Percentiles rank a stretch among this genome's conserved stretches.
These are phyloP conservation scores for Phytomonas francai DNA, from an alignment of 208 protist genomes.

Conservation along the genomic window DNA sequence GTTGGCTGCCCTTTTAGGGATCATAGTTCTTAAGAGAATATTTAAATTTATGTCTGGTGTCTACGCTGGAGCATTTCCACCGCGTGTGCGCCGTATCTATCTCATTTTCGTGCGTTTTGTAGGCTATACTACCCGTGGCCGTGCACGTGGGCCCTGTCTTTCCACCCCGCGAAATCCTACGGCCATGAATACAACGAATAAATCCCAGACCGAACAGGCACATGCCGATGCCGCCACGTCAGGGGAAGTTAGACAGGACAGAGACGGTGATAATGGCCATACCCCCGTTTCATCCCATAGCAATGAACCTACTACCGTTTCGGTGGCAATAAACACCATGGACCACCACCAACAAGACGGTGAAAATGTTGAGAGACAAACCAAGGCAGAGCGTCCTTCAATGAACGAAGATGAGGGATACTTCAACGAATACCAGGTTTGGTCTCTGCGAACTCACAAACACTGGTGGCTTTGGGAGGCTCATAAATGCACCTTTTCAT, in stretches of 20 bases:
- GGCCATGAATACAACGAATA: too few relatives aligned
- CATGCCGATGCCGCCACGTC: too few relatives aligned
- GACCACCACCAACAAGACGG: too few relatives aligned
- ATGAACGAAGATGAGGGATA: conserved; percentile 29
- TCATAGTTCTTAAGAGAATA: conserved; percentile 20
- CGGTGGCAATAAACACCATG: too few relatives aligned
- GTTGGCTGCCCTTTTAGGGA: conserved; percentile 20
- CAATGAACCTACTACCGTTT: too few relatives aligned
- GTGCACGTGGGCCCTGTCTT: conserved; percentile 16
- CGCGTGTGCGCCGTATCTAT: conserved; percentile 16
- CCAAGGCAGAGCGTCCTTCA: not conserved
- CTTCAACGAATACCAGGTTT: conserved; percentile 27
- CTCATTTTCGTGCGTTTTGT: conserved; percentile 19
- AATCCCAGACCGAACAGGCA: too few relatives aligned
- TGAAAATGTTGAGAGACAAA: too few relatives aligned
- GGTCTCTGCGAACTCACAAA: conserved; percentile 48
- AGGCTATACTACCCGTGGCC: conserved; percentile 22
- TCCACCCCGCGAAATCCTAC: too few relatives aligned
- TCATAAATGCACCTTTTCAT: conserved; percentile 39
- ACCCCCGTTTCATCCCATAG: too few relatives aligned
- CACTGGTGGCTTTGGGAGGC: conserved; percentile 77
- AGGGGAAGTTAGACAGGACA: too few relatives aligned
- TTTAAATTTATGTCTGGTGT: conserved; percentile 34
- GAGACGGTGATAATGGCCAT: too few relatives aligned
- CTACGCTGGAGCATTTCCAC: conserved; percentile 19